phyloP scores from a whole-genome alignment of 495 filamentous ascomycete species.

The Rhizodiscina lignyota region DNA sequence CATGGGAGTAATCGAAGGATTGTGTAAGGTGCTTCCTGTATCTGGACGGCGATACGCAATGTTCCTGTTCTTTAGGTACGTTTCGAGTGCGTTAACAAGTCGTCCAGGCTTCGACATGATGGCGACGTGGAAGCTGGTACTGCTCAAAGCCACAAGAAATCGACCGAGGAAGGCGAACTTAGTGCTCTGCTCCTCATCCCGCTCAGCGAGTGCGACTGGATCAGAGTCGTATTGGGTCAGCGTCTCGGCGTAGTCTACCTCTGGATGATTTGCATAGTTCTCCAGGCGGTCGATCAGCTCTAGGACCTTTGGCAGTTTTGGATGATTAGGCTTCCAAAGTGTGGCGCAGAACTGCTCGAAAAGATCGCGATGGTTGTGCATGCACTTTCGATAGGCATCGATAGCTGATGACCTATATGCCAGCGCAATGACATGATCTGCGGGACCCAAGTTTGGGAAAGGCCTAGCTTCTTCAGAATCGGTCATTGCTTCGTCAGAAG shows the following conservation, averaged over 20 bases:
- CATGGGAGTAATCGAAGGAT: no score
- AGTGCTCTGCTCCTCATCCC: constrained; percentile 38
- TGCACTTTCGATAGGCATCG: not conserved
- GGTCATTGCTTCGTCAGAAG: no score
- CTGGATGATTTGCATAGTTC: constrained; percentile 35
- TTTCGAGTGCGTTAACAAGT: constrained; percentile 32
- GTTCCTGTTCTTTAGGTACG: constrained; percentile 32
- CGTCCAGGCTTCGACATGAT: constrained; percentile 28
- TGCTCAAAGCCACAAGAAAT: constrained; percentile 28
- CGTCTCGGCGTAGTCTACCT: constrained; percentile 29
- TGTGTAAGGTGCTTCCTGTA: constrained; percentile 15
- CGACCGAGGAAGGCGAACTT: constrained; percentile 40
- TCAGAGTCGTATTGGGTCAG: constrained; percentile 22
- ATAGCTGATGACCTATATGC: not conserved
- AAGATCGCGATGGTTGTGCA: not conserved
- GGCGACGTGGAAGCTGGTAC: constrained; percentile 28
- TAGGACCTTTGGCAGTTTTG: not conserved
- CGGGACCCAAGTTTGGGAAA: not conserved
- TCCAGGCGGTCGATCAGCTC: constrained; percentile 22
- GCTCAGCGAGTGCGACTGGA: constrained; percentile 30
- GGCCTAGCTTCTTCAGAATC: no score
- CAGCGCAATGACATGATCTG: not conserved
- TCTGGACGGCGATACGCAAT: constrained; percentile 28
- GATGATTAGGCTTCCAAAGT: not conserved
- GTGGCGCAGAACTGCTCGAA: constrained; percentile 18